Conservation (phyloP, 1,284 basidiomycete species). For the Rhizoctonia solani region DNA sequence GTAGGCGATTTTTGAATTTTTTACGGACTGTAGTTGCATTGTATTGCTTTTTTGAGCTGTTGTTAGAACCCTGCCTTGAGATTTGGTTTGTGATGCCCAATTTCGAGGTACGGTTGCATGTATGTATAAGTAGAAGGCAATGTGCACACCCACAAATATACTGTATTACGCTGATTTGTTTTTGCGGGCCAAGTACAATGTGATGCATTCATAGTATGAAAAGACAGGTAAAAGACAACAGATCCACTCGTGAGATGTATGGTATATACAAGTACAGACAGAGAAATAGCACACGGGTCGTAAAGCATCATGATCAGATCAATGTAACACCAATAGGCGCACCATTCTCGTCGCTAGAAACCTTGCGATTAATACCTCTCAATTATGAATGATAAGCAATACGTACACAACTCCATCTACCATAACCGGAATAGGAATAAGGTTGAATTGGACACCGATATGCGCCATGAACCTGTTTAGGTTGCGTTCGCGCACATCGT, state of each 20-base stretch:
- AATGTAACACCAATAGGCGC: conserved; percentile 25
- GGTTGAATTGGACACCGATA: conserved; percentile 38
- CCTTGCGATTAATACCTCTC: neutral
- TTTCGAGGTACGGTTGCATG: neutral
- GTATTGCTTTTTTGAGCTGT: neutral
- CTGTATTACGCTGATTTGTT: conserved; percentile 10
- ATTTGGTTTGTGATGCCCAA: neutral
- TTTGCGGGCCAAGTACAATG: too few species aligned
- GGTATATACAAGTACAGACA: neutral
- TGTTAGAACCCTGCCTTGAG: neutral
- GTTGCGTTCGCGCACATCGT: conserved; percentile 43
- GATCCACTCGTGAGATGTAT: too few species aligned
- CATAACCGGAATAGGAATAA: conserved; percentile 35
- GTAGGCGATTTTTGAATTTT: too few species aligned
- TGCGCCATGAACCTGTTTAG: conserved; percentile 40
- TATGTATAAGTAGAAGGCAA: conserved; percentile 23
- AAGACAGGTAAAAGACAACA: too few species aligned
- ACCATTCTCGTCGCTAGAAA: conserved; percentile 28
- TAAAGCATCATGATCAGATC: conserved; percentile 2
- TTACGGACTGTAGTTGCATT: too few species aligned
- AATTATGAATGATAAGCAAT: neutral
- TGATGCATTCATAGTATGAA: too few species aligned
- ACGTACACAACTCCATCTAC: conserved; percentile 30
- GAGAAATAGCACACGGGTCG: neutral
- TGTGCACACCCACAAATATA: too few species aligned